Base-by-base conservation (phyloP, 192 early-diverging fungal genomes). In the Coemansia sp. region DNA sequence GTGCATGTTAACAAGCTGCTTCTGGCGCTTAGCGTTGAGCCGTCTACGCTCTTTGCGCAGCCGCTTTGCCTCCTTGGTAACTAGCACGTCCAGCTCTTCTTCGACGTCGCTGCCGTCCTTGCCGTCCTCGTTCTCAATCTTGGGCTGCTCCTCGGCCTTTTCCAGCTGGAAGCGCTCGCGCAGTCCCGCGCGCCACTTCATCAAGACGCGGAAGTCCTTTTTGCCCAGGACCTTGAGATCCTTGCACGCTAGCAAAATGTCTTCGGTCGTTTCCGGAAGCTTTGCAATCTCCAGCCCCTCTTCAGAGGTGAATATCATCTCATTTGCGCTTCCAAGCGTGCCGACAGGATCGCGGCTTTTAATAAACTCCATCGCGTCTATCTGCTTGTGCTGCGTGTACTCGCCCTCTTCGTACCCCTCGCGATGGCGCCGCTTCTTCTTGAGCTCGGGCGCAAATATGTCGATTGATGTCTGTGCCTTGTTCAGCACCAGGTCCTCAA, bases 401-500 rank as follows among this genome's bases (percentile, higher is more conserved):
- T 97, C 91, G 47, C 94, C 94, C 58, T 97, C 95, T 60, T 92
- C 94, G 80, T 99, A 99, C 69, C 97, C 97, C 63, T 94, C 92
- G 71, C 97, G 84, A 46, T 95, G 90, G 56, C 97, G 85, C 56
- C 84, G 85, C 54, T 91, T 85, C 82, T 97, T 95, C 10, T 65
- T 69, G 16, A 27, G n/a, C 66, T 95, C 94, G 12, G 95, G 95
- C 40, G 92, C 89, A 57, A 98, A 90, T 23, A 98, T 85, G 62
- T 96, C 92, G 33, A 73, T 81, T 23, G 75, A 73, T 0, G 77
- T 80, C 67, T 67, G 60, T n/a, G 70, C 42, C 59, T 73, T 74
- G 56, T 71, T 77, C n/a, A 81, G 53, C 52, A 95, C 88, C 40
- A 97, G 71, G 52, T 99, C 95, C 62, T 92, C 89, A 74, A 99